phyloP scores from a whole-genome alignment of 1,284 basidiomycete species.

The Agaricales sp. region DNA sequence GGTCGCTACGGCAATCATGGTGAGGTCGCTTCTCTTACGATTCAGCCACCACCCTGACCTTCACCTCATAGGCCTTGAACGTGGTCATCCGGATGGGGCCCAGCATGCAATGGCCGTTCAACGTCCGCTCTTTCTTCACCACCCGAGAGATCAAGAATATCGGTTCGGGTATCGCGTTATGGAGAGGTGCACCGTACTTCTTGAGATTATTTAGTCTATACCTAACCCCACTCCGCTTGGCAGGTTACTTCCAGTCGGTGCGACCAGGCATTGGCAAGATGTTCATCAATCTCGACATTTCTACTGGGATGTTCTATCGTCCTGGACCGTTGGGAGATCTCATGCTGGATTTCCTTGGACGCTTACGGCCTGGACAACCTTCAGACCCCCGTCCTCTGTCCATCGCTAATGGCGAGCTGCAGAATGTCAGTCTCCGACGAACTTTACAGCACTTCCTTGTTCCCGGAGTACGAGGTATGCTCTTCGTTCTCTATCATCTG shows the following conservation, averaged over 20 bases:
- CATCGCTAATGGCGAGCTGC: constrained; percentile 17
- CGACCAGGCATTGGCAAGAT: constrained; percentile 42
- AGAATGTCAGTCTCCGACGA: constrained; percentile 21
- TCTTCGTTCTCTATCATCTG: neutral
- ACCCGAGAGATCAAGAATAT: constrained; percentile 35
- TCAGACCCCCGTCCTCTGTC: constrained; percentile 18
- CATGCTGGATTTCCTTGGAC: constrained; percentile 33
- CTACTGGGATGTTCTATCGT: constrained; percentile 53
- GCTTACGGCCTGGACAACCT: constrained; percentile 13
- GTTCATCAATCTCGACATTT: constrained; percentile 54
- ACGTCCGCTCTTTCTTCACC: constrained; percentile 54
- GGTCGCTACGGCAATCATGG: constrained; percentile 52
- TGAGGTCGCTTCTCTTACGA: constrained; percentile 14
- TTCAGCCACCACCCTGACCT: neutral
- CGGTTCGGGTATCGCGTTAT: constrained; percentile 40
- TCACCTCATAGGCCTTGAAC: constrained; percentile 36
- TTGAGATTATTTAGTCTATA: neutral
- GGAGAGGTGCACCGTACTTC: constrained; percentile 27
- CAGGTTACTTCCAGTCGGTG: constrained; percentile 44
- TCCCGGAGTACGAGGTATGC: neutral
- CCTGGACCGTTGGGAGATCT: constrained; percentile 26
- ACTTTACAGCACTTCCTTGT: neutral
- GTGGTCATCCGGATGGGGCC: constrained; percentile 55
- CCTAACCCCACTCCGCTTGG: neutral
- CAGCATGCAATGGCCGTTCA: constrained; percentile 43